Conservation (phyloP, 148 eudicot genomes). For the Pharnaceum exiguum region DNA sequence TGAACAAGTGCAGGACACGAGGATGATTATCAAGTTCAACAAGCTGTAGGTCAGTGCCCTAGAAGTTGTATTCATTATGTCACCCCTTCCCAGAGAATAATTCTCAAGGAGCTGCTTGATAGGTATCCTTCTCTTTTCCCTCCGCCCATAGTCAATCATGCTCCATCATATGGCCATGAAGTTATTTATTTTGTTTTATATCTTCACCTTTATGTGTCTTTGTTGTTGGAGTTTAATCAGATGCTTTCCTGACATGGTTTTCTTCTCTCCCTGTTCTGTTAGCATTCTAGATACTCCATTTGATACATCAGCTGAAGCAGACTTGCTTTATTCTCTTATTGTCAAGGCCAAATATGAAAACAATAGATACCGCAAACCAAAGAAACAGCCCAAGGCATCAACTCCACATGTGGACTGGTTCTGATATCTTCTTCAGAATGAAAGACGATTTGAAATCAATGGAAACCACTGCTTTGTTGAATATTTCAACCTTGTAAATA, state of each 20-base stretch:
- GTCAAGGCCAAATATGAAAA: slow-evolving; percentile 78
- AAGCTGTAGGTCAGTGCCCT: slow-evolving; percentile 89
- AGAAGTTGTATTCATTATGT: slow-evolving; percentile 92
- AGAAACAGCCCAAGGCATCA: slow-evolving; percentile 60
- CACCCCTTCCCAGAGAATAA: slow-evolving; percentile 85
- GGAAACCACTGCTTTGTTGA: neutral
- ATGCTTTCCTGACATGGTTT: no score
- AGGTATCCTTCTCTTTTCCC: slow-evolving; percentile 32
- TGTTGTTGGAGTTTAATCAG: no score
- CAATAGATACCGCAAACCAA: slow-evolving; percentile 67
- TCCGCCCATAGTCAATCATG: no score
- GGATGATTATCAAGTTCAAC: slow-evolving; percentile 69
- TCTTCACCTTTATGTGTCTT: no score
- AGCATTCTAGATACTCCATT: slow-evolving; percentile 71
- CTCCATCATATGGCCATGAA: no score
- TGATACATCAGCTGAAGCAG: slow-evolving; percentile 85
- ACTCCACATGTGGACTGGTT: slow-evolving; percentile 68
- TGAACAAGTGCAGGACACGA: slow-evolving; percentile 39
- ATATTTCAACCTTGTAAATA: neutral
- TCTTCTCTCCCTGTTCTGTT: no score
- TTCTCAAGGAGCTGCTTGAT: slow-evolving; percentile 80
- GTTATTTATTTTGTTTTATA: no score
- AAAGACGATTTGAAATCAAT: neutral
- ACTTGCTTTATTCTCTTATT: slow-evolving; percentile 80
- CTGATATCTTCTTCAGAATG: slow-evolving; percentile 6